Conservation (phyloP, 106 monocot species). For the Hemerocallis citrina region DNA sequence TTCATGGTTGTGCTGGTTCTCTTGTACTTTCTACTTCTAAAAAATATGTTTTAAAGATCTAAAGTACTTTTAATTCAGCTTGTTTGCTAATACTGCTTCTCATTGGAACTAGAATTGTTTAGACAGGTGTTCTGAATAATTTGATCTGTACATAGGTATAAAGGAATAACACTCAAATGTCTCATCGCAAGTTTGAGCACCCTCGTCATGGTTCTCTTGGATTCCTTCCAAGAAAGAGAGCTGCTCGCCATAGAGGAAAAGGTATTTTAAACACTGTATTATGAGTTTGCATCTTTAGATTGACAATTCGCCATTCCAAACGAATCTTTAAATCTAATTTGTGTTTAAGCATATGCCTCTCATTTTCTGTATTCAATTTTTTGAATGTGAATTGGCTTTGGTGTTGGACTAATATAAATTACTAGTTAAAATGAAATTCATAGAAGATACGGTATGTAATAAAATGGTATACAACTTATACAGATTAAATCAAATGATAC, state of each 20-base stretch:
- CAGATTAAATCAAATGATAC: no score
- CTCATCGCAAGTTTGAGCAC: conserved; percentile 86
- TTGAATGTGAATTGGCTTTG: no score
- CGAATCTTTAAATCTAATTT: no score
- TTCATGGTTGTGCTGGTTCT: not conserved
- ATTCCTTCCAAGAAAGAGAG: conserved; percentile 72
- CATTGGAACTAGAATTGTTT: not conserved
- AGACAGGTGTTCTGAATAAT: conserved; percentile 1
- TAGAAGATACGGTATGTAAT: no score
- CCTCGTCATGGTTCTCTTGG: conserved; percentile 81
- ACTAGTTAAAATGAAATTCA: no score
- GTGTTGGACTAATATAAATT: no score
- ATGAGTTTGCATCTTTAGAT: not conserved
- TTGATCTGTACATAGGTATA: not conserved
- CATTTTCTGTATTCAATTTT: no score
- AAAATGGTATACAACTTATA: no score
- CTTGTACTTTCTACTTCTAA: not conserved
- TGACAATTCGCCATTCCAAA: not conserved
- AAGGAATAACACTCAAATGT: conserved; percentile 23
- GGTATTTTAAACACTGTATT: conserved; percentile 13
- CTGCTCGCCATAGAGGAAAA: conserved; percentile 76
- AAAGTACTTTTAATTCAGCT: no score
- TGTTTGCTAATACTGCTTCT: no score
- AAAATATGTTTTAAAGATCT: not conserved
- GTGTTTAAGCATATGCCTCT: no score